These are phyloP conservation scores for Picea glauca DNA, from an alignment of 75 land plant genomes.

Conservation along the genomic window DNA sequence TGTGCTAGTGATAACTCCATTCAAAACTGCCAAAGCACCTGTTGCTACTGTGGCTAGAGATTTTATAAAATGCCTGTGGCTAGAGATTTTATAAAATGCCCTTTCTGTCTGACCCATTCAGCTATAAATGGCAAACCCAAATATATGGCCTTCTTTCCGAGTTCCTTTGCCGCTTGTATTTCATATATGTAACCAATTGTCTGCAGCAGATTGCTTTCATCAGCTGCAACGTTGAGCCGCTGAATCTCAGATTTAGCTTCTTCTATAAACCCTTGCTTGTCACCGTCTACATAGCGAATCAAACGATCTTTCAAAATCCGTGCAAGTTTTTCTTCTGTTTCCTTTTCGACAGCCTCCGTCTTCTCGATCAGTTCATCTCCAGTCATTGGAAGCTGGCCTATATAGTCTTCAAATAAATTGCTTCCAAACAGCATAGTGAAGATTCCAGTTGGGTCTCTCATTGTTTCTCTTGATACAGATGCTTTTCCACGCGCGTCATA, in stretches of 20 bases:
- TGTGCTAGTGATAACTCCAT: too few relatives aligned
- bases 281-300: constrained; percentile 50
- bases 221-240: constrained; percentile 75
- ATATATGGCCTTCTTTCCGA: constrained; percentile 68
- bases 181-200: constrained; percentile 91
- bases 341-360: constrained; percentile 63
- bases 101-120: constrained; percentile 94
- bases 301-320: constrained; percentile 44
- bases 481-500: too few relatives aligned
- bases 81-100: constrained; percentile 87
- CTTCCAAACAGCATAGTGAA: constrained; percentile 83
- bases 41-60: constrained; percentile 90
- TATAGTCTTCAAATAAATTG: constrained; percentile 73
- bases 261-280: constrained; percentile 51
- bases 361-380: not conserved
- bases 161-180: constrained; percentile 90
- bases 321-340: constrained; percentile 79
- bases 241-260: constrained; percentile 70
- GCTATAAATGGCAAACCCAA: constrained; percentile 86
- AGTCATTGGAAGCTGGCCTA: constrained; percentile 76
- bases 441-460: constrained; percentile 70
- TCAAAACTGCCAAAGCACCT: constrained; percentile 90
- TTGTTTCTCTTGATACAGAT: constrained; percentile 34
- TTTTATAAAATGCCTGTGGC: constrained; percentile 80
- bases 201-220: constrained; percentile 80